These are phyloP conservation scores for Podospora pseudoanserina DNA, from an alignment of 495 filamentous ascomycete species.

Conservation along the genomic window DNA sequence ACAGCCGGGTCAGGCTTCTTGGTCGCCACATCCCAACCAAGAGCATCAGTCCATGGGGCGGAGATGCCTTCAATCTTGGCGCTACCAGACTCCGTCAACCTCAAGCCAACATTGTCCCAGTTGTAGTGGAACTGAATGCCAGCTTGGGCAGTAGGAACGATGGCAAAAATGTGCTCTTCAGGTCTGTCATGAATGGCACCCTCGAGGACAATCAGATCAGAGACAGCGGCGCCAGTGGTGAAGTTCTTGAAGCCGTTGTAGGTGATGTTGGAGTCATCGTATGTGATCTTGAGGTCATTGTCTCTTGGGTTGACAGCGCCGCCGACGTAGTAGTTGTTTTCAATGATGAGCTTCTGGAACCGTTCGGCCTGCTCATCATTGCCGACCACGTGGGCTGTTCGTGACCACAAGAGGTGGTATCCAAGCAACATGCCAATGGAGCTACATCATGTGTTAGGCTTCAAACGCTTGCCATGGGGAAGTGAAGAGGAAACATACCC, in stretches of 20 bases:
- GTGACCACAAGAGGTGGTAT: conserved; percentile 61
- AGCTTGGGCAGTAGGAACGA: conserved; percentile 49
- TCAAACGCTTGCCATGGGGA: background rate
- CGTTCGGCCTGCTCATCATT: conserved; percentile 53
- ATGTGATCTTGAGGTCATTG: conserved; percentile 52
- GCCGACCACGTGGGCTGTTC: conserved; percentile 50
- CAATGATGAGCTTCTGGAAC: conserved; percentile 48
- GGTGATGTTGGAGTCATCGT: conserved; percentile 48
- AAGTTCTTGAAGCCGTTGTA: conserved; percentile 60
- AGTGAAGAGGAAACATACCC: conserved; percentile 34
- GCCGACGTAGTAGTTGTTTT: conserved; percentile 59
- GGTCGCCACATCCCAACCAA: conserved; percentile 50
- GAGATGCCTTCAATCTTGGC: conserved; percentile 55
- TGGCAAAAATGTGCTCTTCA: conserved; percentile 56
- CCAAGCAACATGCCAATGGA: conserved; percentile 58
- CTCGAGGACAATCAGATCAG: conserved; percentile 60
- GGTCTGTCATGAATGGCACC: conserved; percentile 50
- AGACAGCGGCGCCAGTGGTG: conserved; percentile 60
- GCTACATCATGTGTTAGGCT: conserved; percentile 6
- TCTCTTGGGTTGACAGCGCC: conserved; percentile 61
- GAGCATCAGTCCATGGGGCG: conserved; percentile 54
- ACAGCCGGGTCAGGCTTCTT: conserved; percentile 45
- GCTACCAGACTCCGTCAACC: conserved; percentile 57
- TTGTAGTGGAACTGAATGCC: conserved; percentile 57
- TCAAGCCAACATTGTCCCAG: conserved; percentile 60